phyloP scores from a whole-genome alignment of 768 basidiomycete genomes.

The Boletus pseudo-olivaceus region DNA sequence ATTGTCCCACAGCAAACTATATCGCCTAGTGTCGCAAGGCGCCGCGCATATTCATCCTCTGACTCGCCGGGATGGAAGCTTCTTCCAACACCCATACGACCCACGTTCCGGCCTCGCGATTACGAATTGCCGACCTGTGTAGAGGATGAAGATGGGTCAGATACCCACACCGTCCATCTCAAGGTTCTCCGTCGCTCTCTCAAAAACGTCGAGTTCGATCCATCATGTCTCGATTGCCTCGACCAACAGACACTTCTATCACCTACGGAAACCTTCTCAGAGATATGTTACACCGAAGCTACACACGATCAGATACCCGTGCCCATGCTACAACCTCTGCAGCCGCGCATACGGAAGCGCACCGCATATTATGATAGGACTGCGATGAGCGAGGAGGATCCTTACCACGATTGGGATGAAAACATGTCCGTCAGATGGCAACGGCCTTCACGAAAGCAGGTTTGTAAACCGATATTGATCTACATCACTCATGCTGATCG shows the following conservation, averaged over 20 bases:
- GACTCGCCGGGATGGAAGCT: slow-evolving; percentile 33
- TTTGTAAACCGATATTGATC: slow-evolving; percentile 9
- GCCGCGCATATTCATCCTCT: slow-evolving; percentile 32
- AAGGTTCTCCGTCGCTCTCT: slow-evolving; percentile 34
- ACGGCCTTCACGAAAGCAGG: slow-evolving; percentile 13
- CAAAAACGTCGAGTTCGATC: slow-evolving; percentile 38
- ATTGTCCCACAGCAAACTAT: slow-evolving; percentile 14
- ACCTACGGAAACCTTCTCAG: slow-evolving; percentile 41
- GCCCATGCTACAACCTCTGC: slow-evolving; percentile 29
- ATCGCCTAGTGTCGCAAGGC: slow-evolving; percentile 16
- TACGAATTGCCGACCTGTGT: slow-evolving; percentile 26
- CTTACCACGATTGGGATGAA: slow-evolving; percentile 35
- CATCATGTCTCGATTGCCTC: slow-evolving; percentile 38
- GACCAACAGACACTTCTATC: slow-evolving; percentile 41
- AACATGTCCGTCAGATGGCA: slow-evolving; percentile 29
- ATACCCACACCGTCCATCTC: slow-evolving; percentile 28
- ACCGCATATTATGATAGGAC: slow-evolving; percentile 29
- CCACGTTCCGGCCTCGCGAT: slow-evolving; percentile 34
- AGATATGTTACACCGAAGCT: slow-evolving; percentile 40
- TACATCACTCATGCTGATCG: background rate
- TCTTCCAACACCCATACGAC: slow-evolving; percentile 32
- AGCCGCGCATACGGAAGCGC: slow-evolving; percentile 31
- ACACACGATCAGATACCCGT: slow-evolving; percentile 33
- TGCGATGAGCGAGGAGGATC: slow-evolving; percentile 34
- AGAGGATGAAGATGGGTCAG: slow-evolving; percentile 28